Evolutionary conservation across 495 filamentous ascomycete species (phyloP).

Genomic region (Hamigera avellanea): DNA sequence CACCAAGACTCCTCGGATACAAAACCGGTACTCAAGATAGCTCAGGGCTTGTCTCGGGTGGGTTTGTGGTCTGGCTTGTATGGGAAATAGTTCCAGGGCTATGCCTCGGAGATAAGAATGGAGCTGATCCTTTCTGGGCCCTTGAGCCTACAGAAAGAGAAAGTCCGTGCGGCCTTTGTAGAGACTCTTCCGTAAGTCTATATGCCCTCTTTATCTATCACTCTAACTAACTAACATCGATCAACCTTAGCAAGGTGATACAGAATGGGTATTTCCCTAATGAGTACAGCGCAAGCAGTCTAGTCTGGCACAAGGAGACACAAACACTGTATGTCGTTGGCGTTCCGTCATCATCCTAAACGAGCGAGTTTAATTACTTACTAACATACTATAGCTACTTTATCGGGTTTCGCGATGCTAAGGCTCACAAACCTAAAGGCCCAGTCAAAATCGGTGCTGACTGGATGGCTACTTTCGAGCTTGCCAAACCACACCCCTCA

Average conservation of each 20-base stretch:
- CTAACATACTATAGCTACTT: conserved; percentile 5
- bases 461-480: conserved; percentile 4
- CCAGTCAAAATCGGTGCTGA: not conserved
- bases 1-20: conserved; percentile 7
- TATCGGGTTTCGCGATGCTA: conserved; percentile 5
- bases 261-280: conserved; percentile 5
- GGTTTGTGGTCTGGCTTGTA: conserved; percentile 6
- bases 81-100: conserved; percentile 8
- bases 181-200: conserved; percentile 7
- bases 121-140: conserved; percentile 4
- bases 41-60: conserved; percentile 6
- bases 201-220: conserved; percentile 3
- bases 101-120: conserved; percentile 6
- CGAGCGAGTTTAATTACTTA: not conserved
- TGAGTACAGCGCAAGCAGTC: not conserved
- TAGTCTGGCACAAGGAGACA: conserved; percentile 7
- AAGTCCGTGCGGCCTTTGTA: conserved; percentile 6
- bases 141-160: conserved; percentile 1
- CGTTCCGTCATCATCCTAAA: not conserved
- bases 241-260: conserved; percentile 3
- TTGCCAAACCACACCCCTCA: conserved; percentile 2
- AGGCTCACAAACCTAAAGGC: conserved; percentile 1
- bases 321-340: conserved; percentile 8
- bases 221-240: conserved; percentile 1
- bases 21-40: conserved; percentile 4